phyloP scores from a whole-genome alignment of 2,329 filamentous ascomycete species.

The Neofusicoccum sp. region DNA sequence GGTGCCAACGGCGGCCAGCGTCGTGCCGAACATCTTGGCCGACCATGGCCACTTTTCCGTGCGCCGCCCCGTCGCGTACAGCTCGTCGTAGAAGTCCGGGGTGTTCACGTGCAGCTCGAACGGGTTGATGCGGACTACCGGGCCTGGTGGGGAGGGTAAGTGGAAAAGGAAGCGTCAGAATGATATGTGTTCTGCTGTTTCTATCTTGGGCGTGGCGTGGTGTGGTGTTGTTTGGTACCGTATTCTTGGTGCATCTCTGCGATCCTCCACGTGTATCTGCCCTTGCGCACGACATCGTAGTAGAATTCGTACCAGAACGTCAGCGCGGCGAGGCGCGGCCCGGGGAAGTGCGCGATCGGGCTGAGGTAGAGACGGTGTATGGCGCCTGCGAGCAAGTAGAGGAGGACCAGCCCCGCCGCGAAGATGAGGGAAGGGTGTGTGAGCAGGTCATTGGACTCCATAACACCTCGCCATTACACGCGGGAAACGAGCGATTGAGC shows the following conservation, averaged over 20 bases:
- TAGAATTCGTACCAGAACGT: constrained; percentile 28
- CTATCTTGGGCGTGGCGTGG: too few species aligned
- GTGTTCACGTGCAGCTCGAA: constrained; percentile 29
- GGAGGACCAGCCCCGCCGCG: neutral
- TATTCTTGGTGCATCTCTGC: constrained; percentile 25
- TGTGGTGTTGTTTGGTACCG: constrained; percentile 12
- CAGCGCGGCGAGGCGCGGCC: constrained; percentile 25
- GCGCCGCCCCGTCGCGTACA: constrained; percentile 33
- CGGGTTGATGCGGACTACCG: constrained; percentile 30
- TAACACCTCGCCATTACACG: neutral
- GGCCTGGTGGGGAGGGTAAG: constrained; percentile 23
- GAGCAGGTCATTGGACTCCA: neutral
- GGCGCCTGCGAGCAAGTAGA: neutral
- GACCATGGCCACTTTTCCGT: constrained; percentile 29
- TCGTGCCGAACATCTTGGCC: constrained; percentile 33
- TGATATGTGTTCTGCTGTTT: too few species aligned
- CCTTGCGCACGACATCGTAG: constrained; percentile 24
- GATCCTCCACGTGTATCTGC: constrained; percentile 23
- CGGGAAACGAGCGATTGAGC: neutral
- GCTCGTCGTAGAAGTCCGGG: constrained; percentile 32
- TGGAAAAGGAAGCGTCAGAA: neutral
- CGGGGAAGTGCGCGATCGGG: constrained; percentile 23
- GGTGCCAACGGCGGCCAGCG: constrained; percentile 28
- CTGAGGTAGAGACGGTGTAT: constrained; percentile 23
- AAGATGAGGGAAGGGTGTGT: constrained; percentile 2